Evolutionary conservation across 108 stramenopile species (phyloP), one percentile per base, ranked within the genome.

Genomic region (Pseudonitzschia pungens): DNA sequence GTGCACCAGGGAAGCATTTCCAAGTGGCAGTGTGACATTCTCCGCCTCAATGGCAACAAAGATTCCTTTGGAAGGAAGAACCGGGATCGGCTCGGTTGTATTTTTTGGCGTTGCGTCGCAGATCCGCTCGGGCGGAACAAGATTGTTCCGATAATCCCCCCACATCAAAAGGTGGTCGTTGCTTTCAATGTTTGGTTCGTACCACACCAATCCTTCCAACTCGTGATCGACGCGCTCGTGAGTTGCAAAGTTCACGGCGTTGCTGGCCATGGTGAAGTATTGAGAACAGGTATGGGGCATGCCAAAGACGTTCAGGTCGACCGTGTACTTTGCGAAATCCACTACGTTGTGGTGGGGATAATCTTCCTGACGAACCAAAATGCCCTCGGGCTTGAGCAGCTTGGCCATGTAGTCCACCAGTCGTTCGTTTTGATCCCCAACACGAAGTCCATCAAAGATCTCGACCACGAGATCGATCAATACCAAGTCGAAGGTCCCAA

Each of bases 361-460:
- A 56, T 57, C 27, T 54, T 85, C 94, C 70, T 95, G 92, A 81
- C 92, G 92, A 53, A 95, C 89, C 66, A 95, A 79, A 52, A 95
- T 86, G 8, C 94, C 94, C 45, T 91, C 87, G 4, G 88, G 90
- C 67, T 89, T 89, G 68, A 95, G 70, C 16, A 95, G 72, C 41
- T 92, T 71, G 0, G 87, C 68, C 21, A 92, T 78, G 2, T 87
- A 87, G 1, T 84, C 81, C 59, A 92, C 60, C 60, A 62, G 20
- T 40, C 60, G 60, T 33, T 62, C 60, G 29, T 62, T 62, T 10
- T 62, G 20, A 7, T 62, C 32, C 20, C 60, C 60, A 12, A 62
- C 60, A 8, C 60, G 60, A 4, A 77, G 70, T 24, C 63, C 69
- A 65, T 77, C 76, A 66, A 77, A 77, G 32, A 77, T 70, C 40